phyloP scores from a whole-genome alignment of 257 asterid species.

The Scutellaria minor region DNA sequence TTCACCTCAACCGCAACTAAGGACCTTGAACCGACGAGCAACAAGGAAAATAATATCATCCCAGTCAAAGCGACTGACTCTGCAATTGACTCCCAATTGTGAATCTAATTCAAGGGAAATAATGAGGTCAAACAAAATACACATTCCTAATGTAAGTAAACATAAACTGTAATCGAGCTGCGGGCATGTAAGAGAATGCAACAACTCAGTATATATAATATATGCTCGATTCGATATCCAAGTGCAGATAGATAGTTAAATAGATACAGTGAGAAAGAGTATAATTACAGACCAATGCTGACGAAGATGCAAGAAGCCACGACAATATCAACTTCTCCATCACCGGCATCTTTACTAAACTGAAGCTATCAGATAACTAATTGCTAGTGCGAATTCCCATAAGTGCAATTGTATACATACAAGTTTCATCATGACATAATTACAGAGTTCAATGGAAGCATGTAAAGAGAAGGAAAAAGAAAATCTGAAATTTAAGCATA shows the following conservation, averaged over 20 bases:
- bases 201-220: background rate
- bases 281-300: conserved; percentile 57
- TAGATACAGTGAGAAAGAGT: background rate
- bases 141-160: too few relatives aligned
- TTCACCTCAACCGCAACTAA: too few relatives aligned
- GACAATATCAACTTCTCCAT: conserved; percentile 68
- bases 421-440: conserved; percentile 22
- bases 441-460: conserved; percentile 29
- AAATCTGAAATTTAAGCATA: conserved; percentile 20
- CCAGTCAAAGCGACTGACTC: too few relatives aligned
- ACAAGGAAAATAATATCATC: too few relatives aligned
- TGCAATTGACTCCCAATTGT: too few relatives aligned
- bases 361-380: background rate
- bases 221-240: conserved; percentile 2
- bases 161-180: background rate
- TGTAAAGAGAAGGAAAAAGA: conserved; percentile 3
- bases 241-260: background rate
- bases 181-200: conserved; percentile 10
- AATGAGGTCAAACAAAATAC: too few relatives aligned
- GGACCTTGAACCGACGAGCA: too few relatives aligned
- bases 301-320: conserved; percentile 74
- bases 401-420: background rate
- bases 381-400: background rate
- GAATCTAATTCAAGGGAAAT: too few relatives aligned
- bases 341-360: conserved; percentile 47